Conservation (phyloP, 2,329 filamentous ascomycete species). For the Zasmidium citrigriseum region DNA sequence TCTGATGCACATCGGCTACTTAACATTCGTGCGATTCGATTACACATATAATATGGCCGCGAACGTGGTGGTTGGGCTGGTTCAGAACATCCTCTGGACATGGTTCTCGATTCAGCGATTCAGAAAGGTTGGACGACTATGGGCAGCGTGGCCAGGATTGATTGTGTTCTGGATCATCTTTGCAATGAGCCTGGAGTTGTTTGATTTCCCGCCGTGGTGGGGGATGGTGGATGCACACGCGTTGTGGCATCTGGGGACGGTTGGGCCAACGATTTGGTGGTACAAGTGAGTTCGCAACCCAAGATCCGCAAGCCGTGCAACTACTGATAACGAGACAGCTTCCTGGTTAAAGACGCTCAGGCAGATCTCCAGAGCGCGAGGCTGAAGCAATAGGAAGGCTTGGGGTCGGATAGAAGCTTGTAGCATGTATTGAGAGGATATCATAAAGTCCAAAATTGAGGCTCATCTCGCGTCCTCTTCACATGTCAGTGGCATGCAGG, state of each 20-base stretch:
- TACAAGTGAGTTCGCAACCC: slow-evolving; percentile 72
- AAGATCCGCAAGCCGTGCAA: background rate
- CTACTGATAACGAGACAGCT: slow-evolving; percentile 54
- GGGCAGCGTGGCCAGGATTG: slow-evolving; percentile 87
- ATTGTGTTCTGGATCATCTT: slow-evolving; percentile 89
- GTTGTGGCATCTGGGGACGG: slow-evolving; percentile 93
- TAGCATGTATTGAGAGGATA: background rate
- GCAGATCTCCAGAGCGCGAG: slow-evolving; percentile 75
- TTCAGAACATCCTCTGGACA: slow-evolving; percentile 83
- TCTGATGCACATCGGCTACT: slow-evolving; percentile 73
- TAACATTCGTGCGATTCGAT: slow-evolving; percentile 85
- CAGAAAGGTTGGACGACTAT: slow-evolving; percentile 67
- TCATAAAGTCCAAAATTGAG: no score
- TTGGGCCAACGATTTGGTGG: slow-evolving; percentile 84
- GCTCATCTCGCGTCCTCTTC: no score
- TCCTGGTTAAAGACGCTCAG: slow-evolving; percentile 80
- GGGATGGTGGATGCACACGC: slow-evolving; percentile 90
- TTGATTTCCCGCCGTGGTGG: slow-evolving; percentile 86
- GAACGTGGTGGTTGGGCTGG: slow-evolving; percentile 78
- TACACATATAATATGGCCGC: slow-evolving; percentile 98
- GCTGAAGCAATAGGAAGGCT: slow-evolving; percentile 62
- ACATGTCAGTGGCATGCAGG: no score
- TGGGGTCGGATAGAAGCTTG: background rate
- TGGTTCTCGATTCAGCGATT: slow-evolving; percentile 79
- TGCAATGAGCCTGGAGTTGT: slow-evolving; percentile 92